phyloP scores from a whole-genome alignment of 257 asterid species.

The Gardenia jasminoides region DNA sequence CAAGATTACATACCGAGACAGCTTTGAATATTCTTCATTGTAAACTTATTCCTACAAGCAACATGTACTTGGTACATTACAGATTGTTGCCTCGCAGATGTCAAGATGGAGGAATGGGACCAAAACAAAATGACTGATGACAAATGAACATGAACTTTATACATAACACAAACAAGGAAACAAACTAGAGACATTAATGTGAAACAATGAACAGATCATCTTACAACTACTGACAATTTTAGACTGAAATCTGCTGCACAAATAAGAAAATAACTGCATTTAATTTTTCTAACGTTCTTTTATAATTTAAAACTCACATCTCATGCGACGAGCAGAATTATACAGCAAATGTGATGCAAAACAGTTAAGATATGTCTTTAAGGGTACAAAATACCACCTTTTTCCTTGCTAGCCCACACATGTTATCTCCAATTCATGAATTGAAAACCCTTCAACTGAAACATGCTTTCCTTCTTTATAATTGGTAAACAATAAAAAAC shows the following conservation, averaged over 20 bases:
- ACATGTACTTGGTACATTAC: not conserved
- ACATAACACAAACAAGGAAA: not conserved
- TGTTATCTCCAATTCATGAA: not conserved
- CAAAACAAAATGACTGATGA: not conserved
- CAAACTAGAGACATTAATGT: not conserved
- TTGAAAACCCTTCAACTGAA: not conserved
- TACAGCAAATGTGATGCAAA: not conserved
- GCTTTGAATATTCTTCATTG: not conserved
- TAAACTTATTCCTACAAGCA: not conserved
- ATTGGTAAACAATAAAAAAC: no score
- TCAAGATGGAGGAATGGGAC: not conserved
- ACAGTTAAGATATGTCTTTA: no score
- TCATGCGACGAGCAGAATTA: not conserved
- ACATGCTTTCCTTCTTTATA: not conserved
- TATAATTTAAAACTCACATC: not conserved
- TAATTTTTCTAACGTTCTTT: not conserved
- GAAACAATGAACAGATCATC: not conserved
- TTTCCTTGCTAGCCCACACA: not conserved
- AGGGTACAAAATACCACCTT: no score
- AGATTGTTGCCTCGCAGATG: not conserved
- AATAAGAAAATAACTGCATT: not conserved
- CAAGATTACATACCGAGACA: constrained; percentile 1
- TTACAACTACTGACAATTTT: not conserved
- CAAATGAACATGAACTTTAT: not conserved
- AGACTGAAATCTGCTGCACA: not conserved